These are phyloP conservation scores for Middelhovenomyces tepae DNA, from an alignment of 805 yeast genomes.

Conservation along the genomic window DNA sequence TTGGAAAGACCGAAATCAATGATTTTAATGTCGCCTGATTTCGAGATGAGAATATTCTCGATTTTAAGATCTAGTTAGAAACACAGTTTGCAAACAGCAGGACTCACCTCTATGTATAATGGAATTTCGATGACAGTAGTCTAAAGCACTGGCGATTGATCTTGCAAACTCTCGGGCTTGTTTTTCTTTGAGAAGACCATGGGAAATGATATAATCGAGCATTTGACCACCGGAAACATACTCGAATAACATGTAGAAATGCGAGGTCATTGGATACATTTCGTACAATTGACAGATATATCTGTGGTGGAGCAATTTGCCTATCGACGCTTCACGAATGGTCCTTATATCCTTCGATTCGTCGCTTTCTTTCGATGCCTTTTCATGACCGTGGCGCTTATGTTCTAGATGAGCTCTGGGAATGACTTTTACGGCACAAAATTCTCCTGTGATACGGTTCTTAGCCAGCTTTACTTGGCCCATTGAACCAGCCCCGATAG, in stretches of 20 bases:
- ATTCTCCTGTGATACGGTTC: slow-evolving; percentile 63
- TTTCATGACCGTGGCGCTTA: slow-evolving; percentile 55
- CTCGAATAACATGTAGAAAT: slow-evolving; percentile 93
- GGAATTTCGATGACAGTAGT: slow-evolving; percentile 87
- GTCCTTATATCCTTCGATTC: slow-evolving; percentile 87
- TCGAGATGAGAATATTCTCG: slow-evolving; percentile 90
- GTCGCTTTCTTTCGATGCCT: slow-evolving; percentile 45
- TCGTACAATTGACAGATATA: slow-evolving; percentile 87
- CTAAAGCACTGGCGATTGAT: slow-evolving; percentile 88
- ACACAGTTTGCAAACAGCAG: neutral
- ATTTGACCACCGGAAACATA: slow-evolving; percentile 96
- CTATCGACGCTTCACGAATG: slow-evolving; percentile 90
- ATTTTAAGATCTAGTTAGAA: slow-evolving; percentile 65
- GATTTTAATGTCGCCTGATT: slow-evolving; percentile 87
- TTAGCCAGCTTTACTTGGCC: slow-evolving; percentile 95
- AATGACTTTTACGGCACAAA: slow-evolving; percentile 83
- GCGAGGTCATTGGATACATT: slow-evolving; percentile 93
- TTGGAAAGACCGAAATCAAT: slow-evolving; percentile 96
- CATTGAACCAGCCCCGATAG: slow-evolving; percentile 98
- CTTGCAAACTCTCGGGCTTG: slow-evolving; percentile 93
- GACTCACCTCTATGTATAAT: slow-evolving; percentile 68
- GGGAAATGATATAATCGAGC: slow-evolving; percentile 94
- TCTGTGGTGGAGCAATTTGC: slow-evolving; percentile 82
- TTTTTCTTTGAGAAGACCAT: slow-evolving; percentile 86
- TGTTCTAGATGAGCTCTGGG: slow-evolving; percentile 74